phyloP scores from a whole-genome alignment of 441 rosid genomes.

The Aleurites moluccanus region DNA sequence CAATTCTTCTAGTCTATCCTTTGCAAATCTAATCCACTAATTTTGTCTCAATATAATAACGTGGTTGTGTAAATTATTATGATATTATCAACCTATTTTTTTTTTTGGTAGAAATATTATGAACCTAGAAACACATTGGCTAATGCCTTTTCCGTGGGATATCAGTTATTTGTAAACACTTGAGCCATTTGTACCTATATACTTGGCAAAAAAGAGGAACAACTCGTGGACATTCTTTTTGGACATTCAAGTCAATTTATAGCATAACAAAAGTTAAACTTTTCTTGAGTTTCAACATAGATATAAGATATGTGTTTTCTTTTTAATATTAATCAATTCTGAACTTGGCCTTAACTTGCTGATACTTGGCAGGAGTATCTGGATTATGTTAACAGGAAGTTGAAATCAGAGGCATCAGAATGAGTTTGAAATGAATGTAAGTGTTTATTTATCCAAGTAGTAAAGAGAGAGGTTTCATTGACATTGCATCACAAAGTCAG shows the following conservation, averaged over 20 bases:
- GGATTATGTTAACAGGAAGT: conserved; percentile 55
- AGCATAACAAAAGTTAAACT: background rate
- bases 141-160: background rate
- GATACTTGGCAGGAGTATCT: conserved; percentile 61
- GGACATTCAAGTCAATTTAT: background rate
- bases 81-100: background rate
- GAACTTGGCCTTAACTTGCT: conserved; percentile 11
- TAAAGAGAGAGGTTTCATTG: background rate
- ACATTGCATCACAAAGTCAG: background rate
- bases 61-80: background rate
- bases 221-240: background rate
- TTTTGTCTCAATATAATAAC: background rate
- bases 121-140: too few species aligned
- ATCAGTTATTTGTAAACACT: background rate
- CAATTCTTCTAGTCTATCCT: conserved; percentile 14
- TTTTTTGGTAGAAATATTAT: too few species aligned
- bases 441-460: background rate
- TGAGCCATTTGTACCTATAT: too few species aligned
- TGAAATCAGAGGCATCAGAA: conserved; percentile 27
- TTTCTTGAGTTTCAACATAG: background rate
- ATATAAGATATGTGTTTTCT: background rate
- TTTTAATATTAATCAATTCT: background rate
- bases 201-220: background rate
- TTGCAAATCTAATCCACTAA: background rate
- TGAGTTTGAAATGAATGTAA: conserved; percentile 1